Conservation (phyloP, 208 protist species). For the Vickermania spadyakhi region DNA sequence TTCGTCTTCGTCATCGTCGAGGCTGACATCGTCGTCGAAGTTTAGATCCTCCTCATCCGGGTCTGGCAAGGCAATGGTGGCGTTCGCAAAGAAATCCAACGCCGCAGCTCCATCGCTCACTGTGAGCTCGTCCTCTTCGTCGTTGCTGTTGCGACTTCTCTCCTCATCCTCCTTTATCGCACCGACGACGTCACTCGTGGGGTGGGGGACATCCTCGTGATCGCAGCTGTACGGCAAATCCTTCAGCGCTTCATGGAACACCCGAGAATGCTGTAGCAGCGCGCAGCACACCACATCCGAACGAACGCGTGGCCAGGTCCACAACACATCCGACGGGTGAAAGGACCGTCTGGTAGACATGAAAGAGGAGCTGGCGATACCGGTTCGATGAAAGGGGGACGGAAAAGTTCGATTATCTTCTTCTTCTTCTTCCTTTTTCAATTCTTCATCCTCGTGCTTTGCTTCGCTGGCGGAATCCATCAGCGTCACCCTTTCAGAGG, state of each 20-base stretch:
- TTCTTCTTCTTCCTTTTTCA: too few species aligned
- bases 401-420: too few species aligned
- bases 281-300: neutral
- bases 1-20: conserved; percentile 6
- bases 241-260: neutral
- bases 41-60: conserved; percentile 4
- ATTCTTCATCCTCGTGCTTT: too few species aligned
- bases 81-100: neutral
- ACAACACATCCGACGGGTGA: too few species aligned
- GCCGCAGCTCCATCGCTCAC: neutral
- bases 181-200: too few species aligned
- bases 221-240: neutral
- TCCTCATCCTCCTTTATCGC: neutral
- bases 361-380: too few species aligned
- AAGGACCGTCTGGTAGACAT: too few species aligned
- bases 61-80: neutral
- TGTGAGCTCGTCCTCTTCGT: neutral
- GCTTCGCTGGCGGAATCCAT: too few species aligned
- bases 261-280: neutral
- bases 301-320: neutral
- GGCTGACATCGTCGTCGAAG: neutral
- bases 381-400: too few species aligned
- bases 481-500: too few species aligned
- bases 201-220: too few species aligned
- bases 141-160: neutral